Base-by-base conservation (phyloP, 768 basidiomycete species). In the Crepidotus variabilis region DNA sequence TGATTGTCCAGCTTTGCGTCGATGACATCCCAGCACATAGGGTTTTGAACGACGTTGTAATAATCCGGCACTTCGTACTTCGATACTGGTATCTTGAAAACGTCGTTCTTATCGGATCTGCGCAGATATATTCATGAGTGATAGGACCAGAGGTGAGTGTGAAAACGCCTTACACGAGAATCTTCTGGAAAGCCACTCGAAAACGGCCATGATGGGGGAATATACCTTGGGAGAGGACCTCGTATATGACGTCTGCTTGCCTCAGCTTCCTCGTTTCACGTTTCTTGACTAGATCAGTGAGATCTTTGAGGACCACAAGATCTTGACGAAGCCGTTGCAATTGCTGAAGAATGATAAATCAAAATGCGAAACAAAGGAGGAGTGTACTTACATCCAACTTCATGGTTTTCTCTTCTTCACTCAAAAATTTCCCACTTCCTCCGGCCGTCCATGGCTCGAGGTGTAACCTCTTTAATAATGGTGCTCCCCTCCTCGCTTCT, bases 361-460 rank as follows among this genome's bases (percentile, higher is more conserved):
- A 58, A 28, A 16, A 32, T 36, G 9, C 13, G 56, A 33, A 58
- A 32, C 28, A 33, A 33, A 23, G 32, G n/a, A 8, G 43, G 16
- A 32, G 50, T 2, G 32, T 34, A 61, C 86, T 14, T 54, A 93
- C 94, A 71, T 91, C 85, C 20, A 97, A 80, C 64, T 92, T 94
- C 76, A 85, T 78, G 8, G 76, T 70, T 70, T 90, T 92, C 59
- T 97, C 92, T 58, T 89, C 87, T 18, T 94, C 91, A 3, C 85
- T 91, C 64, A 92, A 80, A 28, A 81, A 68, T 61, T 83, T 83
- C 6, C 74, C 74, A 6, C 78, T 78, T 16, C 85, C 80, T 43
- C 81, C 84, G 2, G 92, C 92, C 0, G 95, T 98, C 97, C 97
- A 98, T 0, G 97, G 96, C 74, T 99, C 96, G 23, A 98, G 75